Evolutionary conservation across 352 stramenopile genomes (phyloP).

Genomic region (Phytopythium chamaehyphon): DNA sequence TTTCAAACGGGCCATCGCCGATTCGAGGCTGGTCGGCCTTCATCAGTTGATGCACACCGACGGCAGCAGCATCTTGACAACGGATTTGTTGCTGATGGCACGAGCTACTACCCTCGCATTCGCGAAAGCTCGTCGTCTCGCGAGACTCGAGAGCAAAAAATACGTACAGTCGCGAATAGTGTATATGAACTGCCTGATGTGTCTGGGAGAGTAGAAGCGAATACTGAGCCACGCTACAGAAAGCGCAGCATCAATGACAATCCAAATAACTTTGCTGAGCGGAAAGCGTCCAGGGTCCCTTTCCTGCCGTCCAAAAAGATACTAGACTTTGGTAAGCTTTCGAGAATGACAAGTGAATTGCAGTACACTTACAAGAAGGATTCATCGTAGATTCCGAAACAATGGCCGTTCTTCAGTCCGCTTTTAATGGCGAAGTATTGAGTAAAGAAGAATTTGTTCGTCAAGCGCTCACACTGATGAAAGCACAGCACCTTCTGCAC

Average conservation of each 20-base stretch:
- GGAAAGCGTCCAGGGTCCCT: background rate
- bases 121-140: constrained; percentile 33
- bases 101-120: constrained; percentile 55
- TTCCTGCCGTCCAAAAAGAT: constrained; percentile 6
- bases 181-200: background rate
- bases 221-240: background rate
- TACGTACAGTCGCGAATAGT: background rate
- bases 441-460: constrained; percentile 41
- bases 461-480: constrained; percentile 26
- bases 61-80: constrained; percentile 20
- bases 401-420: constrained; percentile 28
- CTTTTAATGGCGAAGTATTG: constrained; percentile 31
- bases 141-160: constrained; percentile 38
- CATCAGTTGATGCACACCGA: constrained; percentile 26
- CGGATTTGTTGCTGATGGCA: constrained; percentile 22
- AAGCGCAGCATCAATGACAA: background rate
- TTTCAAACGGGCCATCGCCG: constrained; percentile 22
- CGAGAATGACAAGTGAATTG: background rate
- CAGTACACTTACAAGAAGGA: background rate
- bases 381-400: constrained; percentile 28
- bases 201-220: background rate
- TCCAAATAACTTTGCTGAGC: background rate
- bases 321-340: constrained; percentile 6
- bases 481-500: constrained; percentile 15
- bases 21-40: constrained; percentile 27